These are phyloP conservation scores for Xerocomus potaroensis DNA, from an alignment of 768 basidiomycete genomes.

Conservation along the genomic window DNA sequence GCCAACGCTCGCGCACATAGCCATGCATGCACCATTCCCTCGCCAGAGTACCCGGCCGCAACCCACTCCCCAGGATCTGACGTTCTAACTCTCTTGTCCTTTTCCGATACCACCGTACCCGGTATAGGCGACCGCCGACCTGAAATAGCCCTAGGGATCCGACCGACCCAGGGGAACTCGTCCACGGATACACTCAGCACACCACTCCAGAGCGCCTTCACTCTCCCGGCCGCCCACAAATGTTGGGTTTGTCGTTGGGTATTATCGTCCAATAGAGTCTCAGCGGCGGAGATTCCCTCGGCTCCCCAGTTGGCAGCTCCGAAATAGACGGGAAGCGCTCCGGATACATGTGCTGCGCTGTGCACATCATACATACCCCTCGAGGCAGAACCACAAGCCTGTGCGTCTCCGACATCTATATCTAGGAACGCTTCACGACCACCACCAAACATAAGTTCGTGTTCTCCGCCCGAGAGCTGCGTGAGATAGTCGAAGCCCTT, in stretches of 20 bases:
- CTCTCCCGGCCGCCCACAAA: conserved; percentile 40
- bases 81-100: conserved; percentile 5
- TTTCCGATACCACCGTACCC: neutral
- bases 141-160: conserved; percentile 48
- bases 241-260: conserved; percentile 8
- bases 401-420: neutral
- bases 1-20: conserved; percentile 56
- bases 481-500: conserved; percentile 64
- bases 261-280: conserved; percentile 6
- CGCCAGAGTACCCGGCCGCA: conserved; percentile 64
- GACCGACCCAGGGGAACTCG: conserved; percentile 64
- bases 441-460: conserved; percentile 66
- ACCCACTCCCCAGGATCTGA: conserved; percentile 62
- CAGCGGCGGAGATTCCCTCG: conserved; percentile 27
- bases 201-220: conserved; percentile 62
- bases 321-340: conserved; percentile 54
- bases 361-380: conserved; percentile 32
- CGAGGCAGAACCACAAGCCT: conserved; percentile 24
- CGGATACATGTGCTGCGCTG: conserved; percentile 41
- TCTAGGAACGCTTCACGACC: conserved; percentile 36
- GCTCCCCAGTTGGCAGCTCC: conserved; percentile 40
- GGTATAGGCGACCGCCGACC: conserved; percentile 32
- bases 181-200: conserved; percentile 61
- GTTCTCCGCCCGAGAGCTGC: conserved; percentile 45
- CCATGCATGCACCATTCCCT: conserved; percentile 75